Base-by-base conservation (phyloP, 1,284 basidiomycete species). In the Leccinum fuscescens region DNA sequence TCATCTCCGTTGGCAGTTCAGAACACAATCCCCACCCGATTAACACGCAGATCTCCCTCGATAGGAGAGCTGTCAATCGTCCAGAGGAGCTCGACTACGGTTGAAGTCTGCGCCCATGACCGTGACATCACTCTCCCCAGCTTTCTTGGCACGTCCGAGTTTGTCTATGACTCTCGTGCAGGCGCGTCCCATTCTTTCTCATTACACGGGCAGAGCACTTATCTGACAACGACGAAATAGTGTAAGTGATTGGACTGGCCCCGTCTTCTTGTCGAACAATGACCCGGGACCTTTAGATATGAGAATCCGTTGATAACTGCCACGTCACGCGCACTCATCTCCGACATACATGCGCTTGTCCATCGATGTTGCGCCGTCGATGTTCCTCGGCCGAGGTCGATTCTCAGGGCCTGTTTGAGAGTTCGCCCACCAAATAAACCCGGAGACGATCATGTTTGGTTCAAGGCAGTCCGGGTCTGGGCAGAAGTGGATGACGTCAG, bases 281-380 rank as follows among this genome's bases (percentile, higher is more conserved):
- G 11, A 64, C 56, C 11, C 58, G 48, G 29, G 35, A 24, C 37
- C 50, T 22, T 53, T 65, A 85, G 85, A 62, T 91, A 91, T 67
- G 89, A 91, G 73, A 91, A 90, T 67, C 89, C 89, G 4, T 70
- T 89, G 63, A 69, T 91, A 37, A 90, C 88, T 29, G 88, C 88
- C 49, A 88, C 84, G 2, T 89, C 89, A 29, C 84, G 86, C 52
- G 79, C 82, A 42, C 77, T 89, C 54, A 89, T 91, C 61, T 78
- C 83, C 52, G 87, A 90, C 67, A 85, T 91, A 15, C 82, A 88
- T 66, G 71, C 78, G 33, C 77, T 90, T 56, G 81, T 85, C 7
- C 80, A 78, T 20, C 82, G 82, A 46, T 74, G 88, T 35, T 82
- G 83, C 55, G 74, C 79, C 11, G 69, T 91, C 29, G 82, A 89